A percentile compares a stretch with the other conserved stretches of the same genome.
These are phyloP conservation scores for Phytophthora meadii DNA, from an alignment of 352 stramenopile species.

Conservation along the genomic window DNA sequence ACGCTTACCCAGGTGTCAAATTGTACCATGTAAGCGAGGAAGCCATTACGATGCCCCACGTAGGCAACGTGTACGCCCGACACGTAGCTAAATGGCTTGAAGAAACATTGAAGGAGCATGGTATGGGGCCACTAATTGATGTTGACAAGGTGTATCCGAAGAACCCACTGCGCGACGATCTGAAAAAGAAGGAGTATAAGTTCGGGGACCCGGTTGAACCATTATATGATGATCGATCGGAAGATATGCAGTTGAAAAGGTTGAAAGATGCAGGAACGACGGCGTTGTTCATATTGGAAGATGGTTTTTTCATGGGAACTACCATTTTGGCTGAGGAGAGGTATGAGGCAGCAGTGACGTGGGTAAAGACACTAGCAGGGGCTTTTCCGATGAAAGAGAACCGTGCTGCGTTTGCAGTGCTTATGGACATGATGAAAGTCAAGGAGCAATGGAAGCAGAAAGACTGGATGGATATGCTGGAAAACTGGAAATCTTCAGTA, in stretches of 20 bases:
- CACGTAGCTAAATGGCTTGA: slow-evolving; percentile 75
- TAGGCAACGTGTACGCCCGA: slow-evolving; percentile 25
- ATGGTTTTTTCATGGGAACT: slow-evolving; percentile 72
- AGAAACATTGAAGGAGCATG: slow-evolving; percentile 51
- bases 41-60: slow-evolving; percentile 44
- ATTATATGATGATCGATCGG: slow-evolving; percentile 27
- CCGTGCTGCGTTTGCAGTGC: slow-evolving; percentile 48
- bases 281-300: slow-evolving; percentile 69
- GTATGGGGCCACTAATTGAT: slow-evolving; percentile 57
- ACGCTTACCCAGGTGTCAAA: slow-evolving; percentile 67
- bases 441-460: slow-evolving; percentile 47
- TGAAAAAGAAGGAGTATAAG: slow-evolving; percentile 48
- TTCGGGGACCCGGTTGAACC: slow-evolving; percentile 53
- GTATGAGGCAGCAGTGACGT: slow-evolving; percentile 65
- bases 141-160: slow-evolving; percentile 53
- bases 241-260: slow-evolving; percentile 59
- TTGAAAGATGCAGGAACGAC: slow-evolving; percentile 69
- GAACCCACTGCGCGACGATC: slow-evolving; percentile 32
- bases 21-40: slow-evolving; percentile 64
- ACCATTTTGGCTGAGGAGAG: slow-evolving; percentile 56
- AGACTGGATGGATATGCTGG: slow-evolving; percentile 61
- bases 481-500: slow-evolving; percentile 58
- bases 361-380: slow-evolving; percentile 55
- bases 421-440: slow-evolving; percentile 45
- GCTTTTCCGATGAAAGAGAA: slow-evolving; percentile 75